Evolutionary conservation across 202 grass and related monocot species (phyloP).

Genomic region (Brachypodium distachyon): DNA sequence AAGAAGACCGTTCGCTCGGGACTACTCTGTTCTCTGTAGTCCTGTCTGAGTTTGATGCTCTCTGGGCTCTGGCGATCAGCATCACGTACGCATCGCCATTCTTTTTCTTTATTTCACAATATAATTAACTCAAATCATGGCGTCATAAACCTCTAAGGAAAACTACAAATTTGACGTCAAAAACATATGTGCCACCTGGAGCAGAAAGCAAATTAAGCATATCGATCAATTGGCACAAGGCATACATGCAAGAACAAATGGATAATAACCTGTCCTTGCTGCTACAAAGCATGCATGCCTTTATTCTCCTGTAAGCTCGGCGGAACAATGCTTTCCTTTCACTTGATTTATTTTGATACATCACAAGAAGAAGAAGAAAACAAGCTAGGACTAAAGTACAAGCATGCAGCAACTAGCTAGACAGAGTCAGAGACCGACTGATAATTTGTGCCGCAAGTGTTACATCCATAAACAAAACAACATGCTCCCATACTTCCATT

Average conservation of each 20-base stretch:
- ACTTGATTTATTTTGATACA: not conserved
- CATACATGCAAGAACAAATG: not conserved
- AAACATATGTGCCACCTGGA: not conserved
- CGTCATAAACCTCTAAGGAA: not conserved
- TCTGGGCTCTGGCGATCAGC: too few species aligned
- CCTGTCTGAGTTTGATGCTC: not conserved
- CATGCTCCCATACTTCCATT: not conserved
- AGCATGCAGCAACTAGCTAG: too few species aligned
- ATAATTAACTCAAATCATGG: not conserved
- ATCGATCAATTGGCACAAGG: not conserved
- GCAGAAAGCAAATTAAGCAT: not conserved
- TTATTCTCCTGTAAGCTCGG: slow-evolving; percentile 8
- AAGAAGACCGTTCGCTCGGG: not conserved
- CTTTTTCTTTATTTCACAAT: not conserved
- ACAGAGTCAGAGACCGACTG: too few species aligned
- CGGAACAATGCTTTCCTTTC: not conserved
- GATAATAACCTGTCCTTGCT: not conserved
- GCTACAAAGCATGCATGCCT: not conserved
- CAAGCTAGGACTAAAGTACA: too few species aligned
- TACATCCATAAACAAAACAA: not conserved
- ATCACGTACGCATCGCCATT: too few species aligned
- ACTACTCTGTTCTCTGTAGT: too few species aligned
- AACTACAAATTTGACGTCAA: not conserved
- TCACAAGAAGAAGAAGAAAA: too few species aligned
- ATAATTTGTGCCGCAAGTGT: too few species aligned